A percentile compares a stretch with the other conserved stretches of the same genome.
Evolutionary conservation across 176 grass and related monocot species (phyloP).

Genomic region (Carex littledalei): DNA sequence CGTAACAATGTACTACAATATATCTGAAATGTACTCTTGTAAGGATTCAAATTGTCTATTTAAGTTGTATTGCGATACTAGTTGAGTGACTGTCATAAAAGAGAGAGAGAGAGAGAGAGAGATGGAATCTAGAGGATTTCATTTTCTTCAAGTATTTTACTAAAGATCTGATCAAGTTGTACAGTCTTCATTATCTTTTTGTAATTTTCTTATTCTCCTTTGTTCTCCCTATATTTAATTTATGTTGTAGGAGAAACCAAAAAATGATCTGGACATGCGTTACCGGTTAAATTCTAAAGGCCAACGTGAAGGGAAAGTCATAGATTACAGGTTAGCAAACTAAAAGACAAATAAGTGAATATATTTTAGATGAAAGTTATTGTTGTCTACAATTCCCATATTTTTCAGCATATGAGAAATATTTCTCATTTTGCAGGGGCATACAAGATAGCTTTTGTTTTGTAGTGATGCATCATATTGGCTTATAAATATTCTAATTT

Average conservation of each 20-base stretch:
- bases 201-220: background rate
- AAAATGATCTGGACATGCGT: slow-evolving; percentile 87
- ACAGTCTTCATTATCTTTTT: background rate
- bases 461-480: background rate
- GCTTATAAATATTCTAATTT: background rate
- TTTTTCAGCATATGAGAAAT: background rate
- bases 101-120: too few relatives aligned
- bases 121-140: background rate
- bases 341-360: background rate
- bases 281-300: slow-evolving; percentile 90
- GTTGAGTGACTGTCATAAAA: background rate
- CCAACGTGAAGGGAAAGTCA: slow-evolving; percentile 89
- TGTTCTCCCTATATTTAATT: background rate
- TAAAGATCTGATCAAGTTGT: background rate
- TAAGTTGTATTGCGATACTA: background rate
- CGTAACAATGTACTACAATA: background rate
- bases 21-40: background rate
- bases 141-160: background rate
- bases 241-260: slow-evolving; percentile 84
- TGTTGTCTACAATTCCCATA: background rate
- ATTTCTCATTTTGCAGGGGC: background rate
- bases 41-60: background rate
- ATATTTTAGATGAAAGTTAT: background rate
- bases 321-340: slow-evolving; percentile 75
- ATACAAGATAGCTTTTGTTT: background rate